Evolutionary conservation across 495 filamentous ascomycete species (phyloP).

Genomic region (Neurospora sp.): DNA sequence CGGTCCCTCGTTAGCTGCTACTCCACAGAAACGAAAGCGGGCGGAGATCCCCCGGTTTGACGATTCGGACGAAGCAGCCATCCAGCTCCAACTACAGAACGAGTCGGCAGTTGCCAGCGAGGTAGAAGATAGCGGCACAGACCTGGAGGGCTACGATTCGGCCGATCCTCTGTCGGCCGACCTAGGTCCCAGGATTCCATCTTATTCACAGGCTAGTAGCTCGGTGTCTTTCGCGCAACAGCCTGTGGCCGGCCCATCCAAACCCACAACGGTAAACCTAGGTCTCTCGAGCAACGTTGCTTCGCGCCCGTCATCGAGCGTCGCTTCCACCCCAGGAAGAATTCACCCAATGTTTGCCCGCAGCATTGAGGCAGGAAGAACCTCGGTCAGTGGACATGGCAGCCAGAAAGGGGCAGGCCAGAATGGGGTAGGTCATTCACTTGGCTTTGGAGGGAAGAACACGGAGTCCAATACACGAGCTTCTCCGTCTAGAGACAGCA

Average conservation of each 20-base stretch:
- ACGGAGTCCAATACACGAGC: background rate
- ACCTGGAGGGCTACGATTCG: background rate
- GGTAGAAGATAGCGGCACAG: background rate
- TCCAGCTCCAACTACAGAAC: slow-evolving; percentile 7
- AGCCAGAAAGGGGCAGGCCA: background rate
- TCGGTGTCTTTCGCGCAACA: background rate
- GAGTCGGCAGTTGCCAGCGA: background rate
- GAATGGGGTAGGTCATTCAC: background rate
- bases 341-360: background rate
- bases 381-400: background rate
- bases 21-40: slow-evolving; percentile 18
- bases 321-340: background rate
- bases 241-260: background rate
- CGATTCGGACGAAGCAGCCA: slow-evolving; percentile 16
- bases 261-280: background rate
- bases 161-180: background rate
- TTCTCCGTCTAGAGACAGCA: background rate
- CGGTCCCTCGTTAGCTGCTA: slow-evolving; percentile 25
- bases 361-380: background rate
- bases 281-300: background rate
- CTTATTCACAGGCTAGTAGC: background rate
- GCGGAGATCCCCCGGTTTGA: slow-evolving; percentile 5
- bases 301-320: background rate
- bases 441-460: background rate
- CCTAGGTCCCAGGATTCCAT: background rate